Percentiles rank a stretch among this genome's conserved stretches.
These are phyloP conservation scores for Dictyostelium brefeldianum DNA, from an alignment of 78 protist genomes.

Conservation along the genomic window DNA sequence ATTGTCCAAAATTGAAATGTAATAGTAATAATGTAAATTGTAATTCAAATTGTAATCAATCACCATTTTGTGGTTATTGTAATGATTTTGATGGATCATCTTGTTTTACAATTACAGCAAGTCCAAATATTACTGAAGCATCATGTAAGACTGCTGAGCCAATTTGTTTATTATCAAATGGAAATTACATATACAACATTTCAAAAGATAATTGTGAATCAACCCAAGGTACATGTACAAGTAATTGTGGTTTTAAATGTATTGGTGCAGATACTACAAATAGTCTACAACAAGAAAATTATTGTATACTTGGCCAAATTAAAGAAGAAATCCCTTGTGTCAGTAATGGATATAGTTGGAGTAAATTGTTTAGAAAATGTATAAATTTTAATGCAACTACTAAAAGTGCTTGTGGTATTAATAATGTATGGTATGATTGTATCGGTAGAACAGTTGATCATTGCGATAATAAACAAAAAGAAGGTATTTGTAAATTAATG, in stretches of 20 bases:
- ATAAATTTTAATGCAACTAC: neutral
- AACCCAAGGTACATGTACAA: neutral
- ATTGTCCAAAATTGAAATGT: neutral
- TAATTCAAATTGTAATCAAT: neutral
- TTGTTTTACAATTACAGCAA: neutral
- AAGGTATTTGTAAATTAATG: neutral
- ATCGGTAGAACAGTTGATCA: neutral
- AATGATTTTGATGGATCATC: neutral
- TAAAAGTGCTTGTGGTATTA: neutral
- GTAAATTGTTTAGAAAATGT: neutral
- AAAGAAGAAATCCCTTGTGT: neutral
- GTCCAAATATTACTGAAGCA: neutral
- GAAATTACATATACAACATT: neutral
- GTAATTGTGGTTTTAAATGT: neutral
- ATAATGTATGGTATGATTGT: neutral
- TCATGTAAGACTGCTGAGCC: neutral
- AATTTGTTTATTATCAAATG: slow-evolving; percentile 7
- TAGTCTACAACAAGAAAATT: neutral
- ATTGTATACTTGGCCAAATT: neutral
- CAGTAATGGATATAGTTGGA: neutral
- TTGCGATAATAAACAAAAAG: neutral
- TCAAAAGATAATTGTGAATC: neutral
- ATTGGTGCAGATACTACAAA: neutral
- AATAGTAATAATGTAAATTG: neutral
- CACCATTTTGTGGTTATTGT: slow-evolving; percentile 5